Base-by-base conservation (phyloP, 345 rosid species). In the Sonneratia alba region DNA sequence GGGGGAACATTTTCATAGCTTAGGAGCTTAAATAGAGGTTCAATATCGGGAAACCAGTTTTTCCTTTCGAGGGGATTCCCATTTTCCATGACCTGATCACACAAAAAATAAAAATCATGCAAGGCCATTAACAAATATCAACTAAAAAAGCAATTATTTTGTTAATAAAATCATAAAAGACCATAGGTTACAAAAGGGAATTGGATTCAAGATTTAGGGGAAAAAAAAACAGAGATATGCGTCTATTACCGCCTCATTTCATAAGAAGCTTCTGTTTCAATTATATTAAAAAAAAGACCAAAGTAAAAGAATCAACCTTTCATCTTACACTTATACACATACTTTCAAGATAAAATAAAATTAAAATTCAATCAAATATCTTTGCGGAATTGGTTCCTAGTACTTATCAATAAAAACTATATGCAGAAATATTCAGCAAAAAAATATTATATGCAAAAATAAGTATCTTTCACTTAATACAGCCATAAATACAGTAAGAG, bases 21-120 rank as follows among this genome's bases (percentile, higher is more conserved):
- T 74, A 94, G 98, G 79, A 94, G 97, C 88, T 88, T 94, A 84
- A 91, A 94, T 70, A 94, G 83, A 71, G 98, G 95, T 82, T 91
- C 97, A 53, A 88, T 86, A 74, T 94, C 93, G 56, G 91, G 90
- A 83, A 94, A 91, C 98, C 97, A 91, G 70, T 85, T 87, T 80
- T 84, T 90, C 81, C 88, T 87, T 80, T 94, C 98, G 72, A 76
- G 57, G 11, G 92, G 95, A 81, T 86, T 88, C 63, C 96, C 97
- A 73, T 86, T 87, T 85, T 89, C 96, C 74, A 94, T 76, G 70
- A 90, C 92, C 96, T 90, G 80, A 55, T 57, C 63, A 57, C 34
- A 57, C 21, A 9, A 24, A 7, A 75, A 55, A 62, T 9, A 22
- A 47, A 75, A 59, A 67, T 48, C 49, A 70, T 67, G 45, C 66